phyloP scores from a whole-genome alignment of 2,329 filamentous ascomycete species.

The Aspergillus caelatus region DNA sequence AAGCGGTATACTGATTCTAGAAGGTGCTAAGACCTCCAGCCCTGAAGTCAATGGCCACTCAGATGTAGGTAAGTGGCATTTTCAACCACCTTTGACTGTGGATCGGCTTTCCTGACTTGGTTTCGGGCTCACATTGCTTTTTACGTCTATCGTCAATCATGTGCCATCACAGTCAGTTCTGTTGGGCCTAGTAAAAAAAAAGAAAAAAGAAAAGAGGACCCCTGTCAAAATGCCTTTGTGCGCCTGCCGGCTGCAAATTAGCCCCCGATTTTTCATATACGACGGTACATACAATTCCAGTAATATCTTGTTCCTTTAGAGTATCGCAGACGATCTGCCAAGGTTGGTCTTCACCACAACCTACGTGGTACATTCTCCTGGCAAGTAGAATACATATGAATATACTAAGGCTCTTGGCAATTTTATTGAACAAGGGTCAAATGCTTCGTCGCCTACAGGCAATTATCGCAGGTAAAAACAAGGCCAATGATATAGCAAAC shows the following conservation, averaged over 20 bases:
- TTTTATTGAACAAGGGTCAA: not conserved
- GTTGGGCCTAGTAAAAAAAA: not conserved
- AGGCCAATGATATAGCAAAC: not conserved
- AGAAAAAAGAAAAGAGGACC: not conserved
- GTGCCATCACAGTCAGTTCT: not conserved
- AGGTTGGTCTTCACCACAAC: not conserved
- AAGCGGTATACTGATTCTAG: not conserved
- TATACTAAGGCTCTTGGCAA: not conserved
- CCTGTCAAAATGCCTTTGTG: not conserved
- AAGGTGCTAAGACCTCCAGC: not conserved
- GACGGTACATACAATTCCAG: not conserved
- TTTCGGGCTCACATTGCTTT: not conserved
- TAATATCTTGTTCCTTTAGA: not conserved
- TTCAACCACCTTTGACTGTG: not conserved
- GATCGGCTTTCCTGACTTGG: conserved; percentile 6
- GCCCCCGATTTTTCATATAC: not conserved
- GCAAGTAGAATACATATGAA: not conserved
- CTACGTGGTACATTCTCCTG: not conserved
- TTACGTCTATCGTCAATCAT: conserved; percentile 5
- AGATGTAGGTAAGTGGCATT: not conserved
- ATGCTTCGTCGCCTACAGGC: not conserved
- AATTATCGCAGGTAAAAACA: not conserved
- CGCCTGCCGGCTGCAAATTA: not conserved
- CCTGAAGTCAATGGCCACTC: not conserved
- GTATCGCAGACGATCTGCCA: not conserved